phyloP scores from a whole-genome alignment of 2,329 filamentous ascomycete genomes.

The Hymenoscyphus albidus region DNA sequence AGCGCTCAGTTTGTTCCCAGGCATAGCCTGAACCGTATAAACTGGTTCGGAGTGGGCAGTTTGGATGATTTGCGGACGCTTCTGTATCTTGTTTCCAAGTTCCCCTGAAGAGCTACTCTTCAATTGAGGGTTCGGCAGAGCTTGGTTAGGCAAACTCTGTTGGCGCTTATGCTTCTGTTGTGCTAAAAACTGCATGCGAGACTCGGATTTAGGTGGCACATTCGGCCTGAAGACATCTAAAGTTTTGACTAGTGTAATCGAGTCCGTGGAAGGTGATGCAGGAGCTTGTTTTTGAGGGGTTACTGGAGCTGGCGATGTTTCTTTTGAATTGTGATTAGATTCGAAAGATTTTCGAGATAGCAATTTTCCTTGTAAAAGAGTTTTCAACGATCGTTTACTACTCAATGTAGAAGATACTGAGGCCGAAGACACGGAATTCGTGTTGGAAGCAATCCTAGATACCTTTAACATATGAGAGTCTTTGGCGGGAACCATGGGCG shows the following conservation, averaged over 20 bases:
- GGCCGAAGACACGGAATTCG: constrained; percentile 16
- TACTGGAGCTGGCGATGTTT: neutral
- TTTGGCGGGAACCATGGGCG: constrained; percentile 15
- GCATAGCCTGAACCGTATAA: constrained; percentile 27
- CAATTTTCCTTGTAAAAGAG: neutral
- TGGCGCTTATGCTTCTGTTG: constrained; percentile 6
- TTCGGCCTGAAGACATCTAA: constrained; percentile 11
- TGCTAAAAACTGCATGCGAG: too few relatives aligned
- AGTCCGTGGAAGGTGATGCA: neutral
- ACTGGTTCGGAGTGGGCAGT: constrained; percentile 15
- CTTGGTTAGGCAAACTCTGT: constrained; percentile 4
- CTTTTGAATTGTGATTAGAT: neutral
- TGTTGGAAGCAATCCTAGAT: constrained; percentile 18
- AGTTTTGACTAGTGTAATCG: neutral
- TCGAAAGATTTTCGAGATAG: neutral
- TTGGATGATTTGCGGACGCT: constrained; percentile 13
- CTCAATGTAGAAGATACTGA: constrained; percentile 15
- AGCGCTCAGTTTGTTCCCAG: constrained; percentile 20
- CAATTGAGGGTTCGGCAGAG: neutral
- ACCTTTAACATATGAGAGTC: constrained; percentile 20
- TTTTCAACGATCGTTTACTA: constrained; percentile 19
- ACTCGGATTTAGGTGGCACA: constrained; percentile 13
- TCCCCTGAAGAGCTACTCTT: neutral
- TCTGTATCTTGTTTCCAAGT: constrained; percentile 9
- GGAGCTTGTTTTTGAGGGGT: constrained; percentile 8